phyloP scores from a whole-genome alignment of 495 filamentous ascomycete genomes.

The Penicillium bovifimosum region DNA sequence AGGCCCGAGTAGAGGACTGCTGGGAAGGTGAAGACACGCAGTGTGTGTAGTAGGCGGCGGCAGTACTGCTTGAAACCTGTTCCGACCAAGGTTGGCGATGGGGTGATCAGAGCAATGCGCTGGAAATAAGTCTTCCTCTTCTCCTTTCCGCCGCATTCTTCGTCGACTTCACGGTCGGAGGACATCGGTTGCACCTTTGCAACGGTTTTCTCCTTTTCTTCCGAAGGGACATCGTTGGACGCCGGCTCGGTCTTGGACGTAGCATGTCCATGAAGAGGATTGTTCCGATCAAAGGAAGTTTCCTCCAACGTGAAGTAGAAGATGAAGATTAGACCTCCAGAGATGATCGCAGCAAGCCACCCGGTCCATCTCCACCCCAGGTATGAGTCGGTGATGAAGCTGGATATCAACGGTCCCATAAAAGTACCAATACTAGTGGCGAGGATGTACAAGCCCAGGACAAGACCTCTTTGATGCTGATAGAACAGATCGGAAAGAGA shows the following conservation, averaged over 20 bases:
- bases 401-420: slow-evolving; percentile 25
- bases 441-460: slow-evolving; percentile 24
- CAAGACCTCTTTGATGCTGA: slow-evolving; percentile 22
- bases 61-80: slow-evolving; percentile 26
- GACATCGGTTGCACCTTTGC: background rate
- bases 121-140: slow-evolving; percentile 23
- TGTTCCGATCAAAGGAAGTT: slow-evolving; percentile 24
- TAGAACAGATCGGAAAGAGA: slow-evolving; percentile 27
- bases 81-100: slow-evolving; percentile 20
- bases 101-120: slow-evolving; percentile 27
- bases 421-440: slow-evolving; percentile 30
- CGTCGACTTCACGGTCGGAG: background rate
- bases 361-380: slow-evolving; percentile 30
- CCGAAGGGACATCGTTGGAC: background rate
- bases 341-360: slow-evolving; percentile 29
- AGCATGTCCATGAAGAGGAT: slow-evolving; percentile 5
- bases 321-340: slow-evolving; percentile 15
- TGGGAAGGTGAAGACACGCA: slow-evolving; percentile 31
- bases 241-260: background rate
- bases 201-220: slow-evolving; percentile 1
- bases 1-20: slow-evolving; percentile 30
- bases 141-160: slow-evolving; percentile 9
- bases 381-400: slow-evolving; percentile 21
- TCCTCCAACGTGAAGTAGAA: slow-evolving; percentile 25
- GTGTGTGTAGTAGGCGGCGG: slow-evolving; percentile 17